A percentile compares a stretch with the other conserved stretches of the same genome.
phyloP scores from a whole-genome alignment of 2,329 filamentous ascomycete genomes.

The Alternaria sp. region DNA sequence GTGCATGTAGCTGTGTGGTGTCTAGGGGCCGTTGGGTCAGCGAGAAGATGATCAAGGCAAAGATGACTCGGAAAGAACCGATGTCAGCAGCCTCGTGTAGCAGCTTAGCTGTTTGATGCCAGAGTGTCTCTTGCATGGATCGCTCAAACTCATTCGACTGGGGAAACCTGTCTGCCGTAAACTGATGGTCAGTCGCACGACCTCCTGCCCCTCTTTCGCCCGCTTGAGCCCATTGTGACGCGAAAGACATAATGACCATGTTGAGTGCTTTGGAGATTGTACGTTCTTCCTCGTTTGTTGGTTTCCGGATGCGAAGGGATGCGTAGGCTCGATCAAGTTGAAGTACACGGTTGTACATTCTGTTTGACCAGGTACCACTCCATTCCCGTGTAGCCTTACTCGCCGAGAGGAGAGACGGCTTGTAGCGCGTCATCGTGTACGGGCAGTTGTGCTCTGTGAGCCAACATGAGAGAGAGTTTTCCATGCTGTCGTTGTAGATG shows the following conservation, averaged over 20 bases:
- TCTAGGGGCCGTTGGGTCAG: slow-evolving; percentile 50
- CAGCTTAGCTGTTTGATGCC: slow-evolving; percentile 50
- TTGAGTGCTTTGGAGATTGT: slow-evolving; percentile 55
- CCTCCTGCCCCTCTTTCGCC: slow-evolving; percentile 25
- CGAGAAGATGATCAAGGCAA: slow-evolving; percentile 54
- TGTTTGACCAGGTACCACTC: slow-evolving; percentile 44
- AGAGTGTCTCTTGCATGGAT: slow-evolving; percentile 47
- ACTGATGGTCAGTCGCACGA: slow-evolving; percentile 23
- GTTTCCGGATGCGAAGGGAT: slow-evolving; percentile 46
- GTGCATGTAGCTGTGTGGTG: not conserved
- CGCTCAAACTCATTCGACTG: slow-evolving; percentile 39
- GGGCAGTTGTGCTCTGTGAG: slow-evolving; percentile 61
- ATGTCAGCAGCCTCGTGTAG: slow-evolving; percentile 47
- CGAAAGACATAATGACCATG: slow-evolving; percentile 59
- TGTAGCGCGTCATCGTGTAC: slow-evolving; percentile 44
- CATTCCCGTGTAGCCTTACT: slow-evolving; percentile 50
- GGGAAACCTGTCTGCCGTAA: slow-evolving; percentile 3
- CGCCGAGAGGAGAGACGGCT: slow-evolving; percentile 29
- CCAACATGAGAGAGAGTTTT: slow-evolving; percentile 61
- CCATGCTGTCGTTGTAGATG: slow-evolving; percentile 62
- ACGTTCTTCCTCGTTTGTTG: slow-evolving; percentile 46
- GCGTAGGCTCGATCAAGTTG: slow-evolving; percentile 51
- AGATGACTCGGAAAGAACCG: slow-evolving; percentile 52
- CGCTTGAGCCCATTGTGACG: slow-evolving; percentile 56
- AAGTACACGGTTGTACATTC: slow-evolving; percentile 57